A percentile compares a stretch with the other conserved stretches of the same genome.
Conservation (phyloP, 1,139 yeast genomes). For the Lodderomyces elongisporus region DNA sequence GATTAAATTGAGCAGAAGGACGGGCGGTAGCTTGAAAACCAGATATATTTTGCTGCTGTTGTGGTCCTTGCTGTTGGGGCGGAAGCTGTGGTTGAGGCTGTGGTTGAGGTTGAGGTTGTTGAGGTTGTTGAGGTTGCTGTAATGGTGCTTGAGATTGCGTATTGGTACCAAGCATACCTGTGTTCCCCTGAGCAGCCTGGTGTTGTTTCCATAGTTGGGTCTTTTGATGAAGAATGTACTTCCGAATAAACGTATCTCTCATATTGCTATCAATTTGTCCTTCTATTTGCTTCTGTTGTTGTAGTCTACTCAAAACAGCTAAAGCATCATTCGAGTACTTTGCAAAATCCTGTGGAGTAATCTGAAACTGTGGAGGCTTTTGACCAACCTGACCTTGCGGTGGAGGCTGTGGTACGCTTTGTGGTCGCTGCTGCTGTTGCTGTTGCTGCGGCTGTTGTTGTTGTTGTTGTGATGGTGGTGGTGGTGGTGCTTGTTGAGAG, state of each 20-base stretch:
- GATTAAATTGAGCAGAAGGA: too few species aligned
- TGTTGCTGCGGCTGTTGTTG: constrained; percentile 15
- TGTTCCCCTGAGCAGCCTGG: constrained; percentile 12
- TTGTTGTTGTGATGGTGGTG: constrained; percentile 12
- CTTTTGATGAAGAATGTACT: constrained; percentile 40
- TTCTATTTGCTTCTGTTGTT: constrained; percentile 35
- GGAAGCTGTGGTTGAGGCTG: constrained; percentile 17
- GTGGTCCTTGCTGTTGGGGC: constrained; percentile 12
- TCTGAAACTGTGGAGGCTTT: constrained; percentile 33
- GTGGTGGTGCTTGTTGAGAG: constrained; percentile 11
- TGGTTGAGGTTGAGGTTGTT: constrained; percentile 11
- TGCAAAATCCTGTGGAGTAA: constrained; percentile 39
- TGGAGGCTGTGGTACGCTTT: too few species aligned
- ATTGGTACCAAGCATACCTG: too few species aligned
- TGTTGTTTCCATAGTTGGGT: constrained; percentile 39
- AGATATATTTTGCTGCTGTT: constrained; percentile 3
- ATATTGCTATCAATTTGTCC: constrained; percentile 25
- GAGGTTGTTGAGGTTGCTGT: constrained; percentile 15
- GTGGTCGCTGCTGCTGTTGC: constrained; percentile 11
- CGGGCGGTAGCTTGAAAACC: too few species aligned
- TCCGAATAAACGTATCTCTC: constrained; percentile 37
- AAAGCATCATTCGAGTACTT: constrained; percentile 41
- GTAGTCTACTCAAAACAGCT: constrained; percentile 33
- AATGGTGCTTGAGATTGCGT: constrained; percentile 6
- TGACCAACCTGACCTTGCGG: constrained; percentile 10